Percentiles rank a stretch among this genome's conserved stretches.
Evolutionary conservation across 176 grass and related monocot genomes (phyloP).

Genomic region (Guadua angustifolia): DNA sequence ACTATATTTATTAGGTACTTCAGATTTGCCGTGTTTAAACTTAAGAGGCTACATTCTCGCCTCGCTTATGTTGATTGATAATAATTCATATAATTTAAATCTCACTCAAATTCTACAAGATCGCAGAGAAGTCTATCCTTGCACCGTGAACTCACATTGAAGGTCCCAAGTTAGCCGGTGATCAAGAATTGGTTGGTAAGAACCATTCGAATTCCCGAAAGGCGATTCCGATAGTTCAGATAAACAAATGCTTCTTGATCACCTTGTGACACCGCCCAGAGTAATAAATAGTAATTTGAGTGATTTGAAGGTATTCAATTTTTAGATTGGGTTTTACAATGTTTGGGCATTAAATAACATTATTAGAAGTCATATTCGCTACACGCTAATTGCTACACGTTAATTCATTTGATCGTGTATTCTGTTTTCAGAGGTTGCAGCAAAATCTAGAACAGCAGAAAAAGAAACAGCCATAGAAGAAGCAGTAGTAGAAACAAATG

Average conservation of each 20-base stretch:
- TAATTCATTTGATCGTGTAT: no score
- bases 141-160: constrained; percentile 37
- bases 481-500: no score
- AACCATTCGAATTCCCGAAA: constrained; percentile 45
- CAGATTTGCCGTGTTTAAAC: neutral
- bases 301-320: no score
- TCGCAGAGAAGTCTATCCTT: constrained; percentile 43
- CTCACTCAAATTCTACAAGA: constrained; percentile 48
- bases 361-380: no score
- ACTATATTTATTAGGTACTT: constrained; percentile 70
- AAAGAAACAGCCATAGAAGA: no score
- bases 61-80: neutral
- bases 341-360: no score
- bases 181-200: constrained; percentile 49
- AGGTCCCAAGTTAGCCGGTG: constrained; percentile 38
- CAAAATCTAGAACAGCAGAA: no score
- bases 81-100: constrained; percentile 3
- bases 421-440: no score
- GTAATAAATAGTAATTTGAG: constrained; percentile 61
- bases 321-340: no score
- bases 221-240: constrained; percentile 60
- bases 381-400: no score
- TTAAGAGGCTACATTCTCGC: neutral
- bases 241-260: constrained; percentile 57
- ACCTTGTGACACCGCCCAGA: constrained; percentile 64